Percentiles rank a stretch among this genome's conserved stretches.
Evolutionary conservation across 805 yeast species (phyloP).

Genomic region (Spathaspora sp.): DNA sequence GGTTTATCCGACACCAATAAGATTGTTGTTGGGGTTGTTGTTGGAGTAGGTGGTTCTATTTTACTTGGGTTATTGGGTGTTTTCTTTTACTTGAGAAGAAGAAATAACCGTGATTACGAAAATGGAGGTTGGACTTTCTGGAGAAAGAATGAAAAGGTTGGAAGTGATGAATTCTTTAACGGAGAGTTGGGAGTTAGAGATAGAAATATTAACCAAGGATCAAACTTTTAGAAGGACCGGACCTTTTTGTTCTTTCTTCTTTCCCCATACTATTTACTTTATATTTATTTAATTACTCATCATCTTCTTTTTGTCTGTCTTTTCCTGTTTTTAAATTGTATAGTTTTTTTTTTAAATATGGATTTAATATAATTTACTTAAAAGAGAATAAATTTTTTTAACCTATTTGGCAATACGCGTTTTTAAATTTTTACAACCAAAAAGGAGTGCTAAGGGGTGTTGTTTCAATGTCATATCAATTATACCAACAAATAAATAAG

Average conservation of each 20-base stretch:
- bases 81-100: constrained; percentile 32
- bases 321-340: too few species aligned
- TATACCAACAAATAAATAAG: constrained; percentile 12
- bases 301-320: too few species aligned
- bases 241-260: neutral
- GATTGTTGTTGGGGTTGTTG: constrained; percentile 46
- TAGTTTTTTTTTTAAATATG: neutral
- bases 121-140: constrained; percentile 45
- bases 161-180: constrained; percentile 37
- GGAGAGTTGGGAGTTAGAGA: constrained; percentile 48
- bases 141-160: constrained; percentile 43
- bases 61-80: constrained; percentile 31
- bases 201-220: constrained; percentile 44
- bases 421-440: neutral
- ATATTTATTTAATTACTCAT: neutral
- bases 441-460: neutral
- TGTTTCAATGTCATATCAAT: constrained; percentile 5
- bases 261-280: neutral
- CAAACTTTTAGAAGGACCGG: constrained; percentile 28
- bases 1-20: constrained; percentile 41
- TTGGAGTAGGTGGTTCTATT: constrained; percentile 44
- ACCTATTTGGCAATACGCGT: neutral
- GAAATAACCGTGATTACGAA: constrained; percentile 25
- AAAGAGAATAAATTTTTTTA: neutral
- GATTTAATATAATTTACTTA: neutral